Conservation (phyloP, 2,329 filamentous ascomycete genomes). For the Alternaria rosae region DNA sequence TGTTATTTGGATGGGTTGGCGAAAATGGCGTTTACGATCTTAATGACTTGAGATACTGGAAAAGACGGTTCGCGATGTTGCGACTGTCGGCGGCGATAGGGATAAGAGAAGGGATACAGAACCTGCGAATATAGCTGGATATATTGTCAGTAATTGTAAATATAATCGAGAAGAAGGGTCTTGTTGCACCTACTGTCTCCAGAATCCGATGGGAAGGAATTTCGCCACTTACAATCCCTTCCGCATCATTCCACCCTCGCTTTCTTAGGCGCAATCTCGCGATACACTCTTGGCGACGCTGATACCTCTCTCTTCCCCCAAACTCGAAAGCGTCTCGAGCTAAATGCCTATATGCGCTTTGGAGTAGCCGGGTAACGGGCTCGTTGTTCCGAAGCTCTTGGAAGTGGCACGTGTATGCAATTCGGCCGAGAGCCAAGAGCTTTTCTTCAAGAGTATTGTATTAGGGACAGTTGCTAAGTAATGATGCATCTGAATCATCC, state of each 20-base stretch:
- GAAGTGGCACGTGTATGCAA: not conserved
- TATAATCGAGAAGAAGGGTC: not conserved
- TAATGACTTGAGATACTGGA: slow-evolving; percentile 3
- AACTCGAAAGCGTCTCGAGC: not conserved
- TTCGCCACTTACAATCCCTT: not conserved
- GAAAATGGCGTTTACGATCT: slow-evolving; percentile 1
- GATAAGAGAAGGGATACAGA: not conserved
- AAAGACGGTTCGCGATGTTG: not conserved
- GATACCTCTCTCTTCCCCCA: not conserved
- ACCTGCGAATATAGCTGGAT: not conserved
- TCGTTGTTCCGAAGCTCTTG: not conserved
- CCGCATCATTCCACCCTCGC: not conserved
- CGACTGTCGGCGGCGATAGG: not conserved
- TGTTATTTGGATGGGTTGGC: not conserved
- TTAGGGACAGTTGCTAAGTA: not conserved
- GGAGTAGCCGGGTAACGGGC: not conserved
- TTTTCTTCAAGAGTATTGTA: not conserved
- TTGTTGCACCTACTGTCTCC: not conserved
- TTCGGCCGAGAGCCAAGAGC: not conserved
- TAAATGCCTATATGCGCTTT: not conserved
- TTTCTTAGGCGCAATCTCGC: not conserved
- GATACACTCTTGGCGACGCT: not conserved
- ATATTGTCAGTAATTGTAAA: not conserved
- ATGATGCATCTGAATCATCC: not conserved
- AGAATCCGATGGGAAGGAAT: not conserved